Base-by-base conservation (phyloP, 1,139 yeast species). In the Saccharomycopsis hybrid region DNA sequence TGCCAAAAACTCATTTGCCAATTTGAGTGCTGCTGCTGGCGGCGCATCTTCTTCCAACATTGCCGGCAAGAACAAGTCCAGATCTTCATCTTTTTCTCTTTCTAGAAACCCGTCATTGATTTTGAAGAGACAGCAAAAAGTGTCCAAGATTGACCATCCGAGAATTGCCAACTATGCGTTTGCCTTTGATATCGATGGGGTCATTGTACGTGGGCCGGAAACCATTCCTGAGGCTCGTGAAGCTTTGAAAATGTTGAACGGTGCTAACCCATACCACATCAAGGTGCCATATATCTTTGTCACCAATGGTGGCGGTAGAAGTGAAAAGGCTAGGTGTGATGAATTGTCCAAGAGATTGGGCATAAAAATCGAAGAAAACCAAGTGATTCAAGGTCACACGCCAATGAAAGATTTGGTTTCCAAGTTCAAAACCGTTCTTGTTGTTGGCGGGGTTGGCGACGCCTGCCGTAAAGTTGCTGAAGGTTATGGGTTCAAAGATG, bases 101-200 rank as follows among this genome's bases (percentile, higher is more conserved):
- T 74, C 80, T 5, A 67, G 82, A 60, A 69, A 75, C 56, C 72
- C 81, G 5, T 75, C 80, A 39, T 66, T 75, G 51, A 70, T 43
- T 18, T 32, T 29, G 9, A 48, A 48, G 28, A 44, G 70, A 51
- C 67, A 80, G 50, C 72, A 72, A 60, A 77, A 73, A 67, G 77
- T 71, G 60, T 56, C 66, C 2, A 74, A 78, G 24, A 73, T 82
- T 58, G 85, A 82, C 62, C 89, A 83, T 62, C 76, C 69, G 41
- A 72, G 89, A 63, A 81, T 85, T 46, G 92, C 92, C 3, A 80
- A 87, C 9, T 85, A 85, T 62, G 94, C 95, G 1, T 85, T 85
- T 69, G 89, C 94, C 46, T 86, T 85, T 62, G 95, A 85, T 68
- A 86, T 85, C 51, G 95, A 85, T 62, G 95, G 95, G 44, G 95